These are phyloP conservation scores for Solanum paucissectum DNA, from an alignment of 257 asterid genomes.

Conservation along the genomic window DNA sequence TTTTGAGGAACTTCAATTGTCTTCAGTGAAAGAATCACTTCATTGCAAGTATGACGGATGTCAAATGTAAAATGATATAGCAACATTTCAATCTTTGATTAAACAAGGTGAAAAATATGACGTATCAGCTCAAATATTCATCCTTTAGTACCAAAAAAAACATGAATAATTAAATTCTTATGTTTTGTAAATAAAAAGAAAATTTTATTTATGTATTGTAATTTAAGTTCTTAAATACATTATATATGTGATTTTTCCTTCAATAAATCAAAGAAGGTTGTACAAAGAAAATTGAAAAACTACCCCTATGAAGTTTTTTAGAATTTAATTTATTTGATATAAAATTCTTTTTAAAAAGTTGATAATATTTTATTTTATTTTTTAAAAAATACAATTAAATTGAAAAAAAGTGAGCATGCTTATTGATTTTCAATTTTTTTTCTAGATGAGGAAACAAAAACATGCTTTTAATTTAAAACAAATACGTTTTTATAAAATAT, in stretches of 20 bases:
- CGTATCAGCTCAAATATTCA: background rate
- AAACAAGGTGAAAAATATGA: background rate
- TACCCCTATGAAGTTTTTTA: background rate
- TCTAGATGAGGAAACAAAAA: background rate
- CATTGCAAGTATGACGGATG: background rate
- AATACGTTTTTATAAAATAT: no score
- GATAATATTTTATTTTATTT: no score
- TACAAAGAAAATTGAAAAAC: background rate
- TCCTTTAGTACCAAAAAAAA: no score
- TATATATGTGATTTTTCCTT: background rate
- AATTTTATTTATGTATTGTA: no score
- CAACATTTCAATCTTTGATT: background rate
- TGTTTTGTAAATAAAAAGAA: background rate
- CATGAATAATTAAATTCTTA: no score
- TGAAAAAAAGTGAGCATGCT: background rate
- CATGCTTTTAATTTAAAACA: background rate
- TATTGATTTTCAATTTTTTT: no score
- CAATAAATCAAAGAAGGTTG: background rate
- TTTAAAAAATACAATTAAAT: no score
- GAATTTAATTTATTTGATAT: no score
- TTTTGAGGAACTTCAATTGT: background rate
- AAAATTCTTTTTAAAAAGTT: background rate
- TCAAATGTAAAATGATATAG: background rate
- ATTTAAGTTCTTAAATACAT: background rate
- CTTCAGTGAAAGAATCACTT: background rate